Conservation (phyloP, 257 asterid genomes). For the Cynanchum wilfordii region DNA sequence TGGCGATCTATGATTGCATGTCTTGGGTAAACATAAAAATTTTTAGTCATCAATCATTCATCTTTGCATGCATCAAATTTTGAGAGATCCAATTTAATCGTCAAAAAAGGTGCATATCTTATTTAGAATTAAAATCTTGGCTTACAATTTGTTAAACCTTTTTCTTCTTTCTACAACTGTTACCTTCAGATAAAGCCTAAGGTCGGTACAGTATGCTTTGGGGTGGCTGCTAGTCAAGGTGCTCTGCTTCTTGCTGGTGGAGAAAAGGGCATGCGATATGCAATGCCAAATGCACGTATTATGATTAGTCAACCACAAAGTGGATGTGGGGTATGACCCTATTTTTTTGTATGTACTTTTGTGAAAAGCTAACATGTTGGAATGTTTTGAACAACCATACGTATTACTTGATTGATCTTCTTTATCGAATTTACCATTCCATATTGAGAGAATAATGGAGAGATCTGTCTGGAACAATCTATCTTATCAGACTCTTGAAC, state of each 20-base stretch:
- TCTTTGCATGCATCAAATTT: not conserved
- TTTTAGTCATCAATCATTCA: not conserved
- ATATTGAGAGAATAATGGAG: not conserved
- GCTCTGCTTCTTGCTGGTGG: constrained; percentile 99
- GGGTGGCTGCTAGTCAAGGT: constrained; percentile 92
- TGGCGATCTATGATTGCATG: constrained; percentile 99
- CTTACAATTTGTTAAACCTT: constrained; percentile 9
- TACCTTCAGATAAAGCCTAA: constrained; percentile 81
- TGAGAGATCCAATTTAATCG: not conserved
- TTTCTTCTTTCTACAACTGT: constrained; percentile 11
- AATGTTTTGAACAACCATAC: not conserved
- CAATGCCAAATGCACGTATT: constrained; percentile 98
- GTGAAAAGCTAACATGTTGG: not conserved
- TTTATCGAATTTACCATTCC: not conserved
- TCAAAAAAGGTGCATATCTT: not conserved
- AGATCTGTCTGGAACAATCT: not conserved
- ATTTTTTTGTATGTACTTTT: not conserved
- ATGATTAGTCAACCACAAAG: constrained; percentile 97
- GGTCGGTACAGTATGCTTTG: constrained; percentile 97
- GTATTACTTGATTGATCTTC: not conserved
- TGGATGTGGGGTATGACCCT: constrained; percentile 76
- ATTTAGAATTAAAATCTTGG: constrained; percentile 4
- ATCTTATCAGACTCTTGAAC: not conserved
- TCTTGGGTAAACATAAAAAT: constrained; percentile 72
- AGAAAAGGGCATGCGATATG: constrained; percentile 92